A percentile compares a stretch with the other conserved stretches of the same genome.
Evolutionary conservation across 345 rosid species (phyloP).

Genomic region (Melaleuca alternifolia): DNA sequence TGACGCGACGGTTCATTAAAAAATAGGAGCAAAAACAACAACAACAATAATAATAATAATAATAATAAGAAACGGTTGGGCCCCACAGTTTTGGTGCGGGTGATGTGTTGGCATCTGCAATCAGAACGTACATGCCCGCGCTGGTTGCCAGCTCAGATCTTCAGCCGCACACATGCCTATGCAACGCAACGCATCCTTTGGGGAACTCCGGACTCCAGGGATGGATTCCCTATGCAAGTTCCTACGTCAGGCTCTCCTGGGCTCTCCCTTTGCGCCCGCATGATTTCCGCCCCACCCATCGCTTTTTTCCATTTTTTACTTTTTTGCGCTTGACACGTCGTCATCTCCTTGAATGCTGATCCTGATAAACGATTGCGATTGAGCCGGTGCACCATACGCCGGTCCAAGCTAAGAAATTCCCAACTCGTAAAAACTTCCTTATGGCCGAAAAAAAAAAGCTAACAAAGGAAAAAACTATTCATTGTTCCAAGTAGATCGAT

Average conservation of each 20-base stretch:
- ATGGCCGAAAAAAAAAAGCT: neutral
- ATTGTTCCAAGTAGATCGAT: neutral
- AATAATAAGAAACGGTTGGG: neutral
- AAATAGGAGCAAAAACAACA: accelerated
- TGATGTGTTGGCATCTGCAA: neutral
- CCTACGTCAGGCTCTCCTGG: neutral
- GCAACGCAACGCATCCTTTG: neutral
- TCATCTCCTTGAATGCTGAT: neutral
- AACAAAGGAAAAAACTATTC: neutral
- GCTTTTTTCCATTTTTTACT: too few species aligned
- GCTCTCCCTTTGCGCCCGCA: neutral
- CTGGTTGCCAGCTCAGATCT: neutral
- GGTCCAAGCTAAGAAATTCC: neutral
- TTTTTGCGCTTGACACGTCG: neutral
- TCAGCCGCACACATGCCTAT: neutral
- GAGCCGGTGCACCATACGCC: accelerated
- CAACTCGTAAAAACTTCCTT: neutral
- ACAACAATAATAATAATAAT: too few species aligned
- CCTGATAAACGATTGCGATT: neutral
- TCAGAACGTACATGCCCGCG: neutral
- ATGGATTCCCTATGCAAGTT: neutral
- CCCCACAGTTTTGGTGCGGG: neutral
- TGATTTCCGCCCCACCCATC: neutral
- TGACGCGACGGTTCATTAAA: neutral
- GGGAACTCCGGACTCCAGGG: neutral